Percentiles rank a stretch among this genome's conserved stretches.
phyloP scores from a whole-genome alignment of 2,329 filamentous ascomycete genomes.

The Colletotrichum tamarilloi region DNA sequence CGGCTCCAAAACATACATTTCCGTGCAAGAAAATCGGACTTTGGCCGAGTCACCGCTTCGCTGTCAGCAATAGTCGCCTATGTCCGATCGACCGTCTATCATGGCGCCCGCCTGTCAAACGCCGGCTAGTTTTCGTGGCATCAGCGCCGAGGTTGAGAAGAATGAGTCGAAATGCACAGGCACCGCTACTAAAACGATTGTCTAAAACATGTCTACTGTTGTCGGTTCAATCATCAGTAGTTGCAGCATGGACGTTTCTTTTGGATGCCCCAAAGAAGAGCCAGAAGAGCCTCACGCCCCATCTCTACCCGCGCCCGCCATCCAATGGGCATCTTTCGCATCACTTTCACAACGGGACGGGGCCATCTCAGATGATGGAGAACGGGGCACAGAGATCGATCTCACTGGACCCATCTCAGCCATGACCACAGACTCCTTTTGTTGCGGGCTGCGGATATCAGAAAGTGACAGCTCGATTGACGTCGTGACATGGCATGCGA shows the following conservation, averaged over 20 bases:
- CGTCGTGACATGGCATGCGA: not conserved
- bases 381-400: conserved; percentile 36
- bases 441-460: not conserved
- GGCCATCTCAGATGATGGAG: conserved; percentile 32
- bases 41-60: conserved; percentile 33
- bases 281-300: conserved; percentile 32
- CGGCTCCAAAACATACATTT: conserved; percentile 33
- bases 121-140: not conserved
- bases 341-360: conserved; percentile 26
- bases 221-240: conserved; percentile 5
- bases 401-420: conserved; percentile 30
- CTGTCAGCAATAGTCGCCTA: conserved; percentile 12
- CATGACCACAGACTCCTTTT: conserved; percentile 20
- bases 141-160: not conserved
- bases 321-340: conserved; percentile 30
- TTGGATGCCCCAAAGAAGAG: conserved; percentile 18
- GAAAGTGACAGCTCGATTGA: not conserved
- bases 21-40: conserved; percentile 23
- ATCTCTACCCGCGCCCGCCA: conserved; percentile 31
- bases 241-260: conserved; percentile 21
- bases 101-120: conserved; percentile 5
- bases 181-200: not conserved
- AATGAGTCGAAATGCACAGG: not conserved
- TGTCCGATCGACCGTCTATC: conserved; percentile 15
- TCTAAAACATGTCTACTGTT: conserved; percentile 17